Percentiles rank a stretch among this genome's conserved stretches.
Evolutionary conservation across 192 early-diverging fungal species (phyloP).

Genomic region (Chytriomyces hyalinus): DNA sequence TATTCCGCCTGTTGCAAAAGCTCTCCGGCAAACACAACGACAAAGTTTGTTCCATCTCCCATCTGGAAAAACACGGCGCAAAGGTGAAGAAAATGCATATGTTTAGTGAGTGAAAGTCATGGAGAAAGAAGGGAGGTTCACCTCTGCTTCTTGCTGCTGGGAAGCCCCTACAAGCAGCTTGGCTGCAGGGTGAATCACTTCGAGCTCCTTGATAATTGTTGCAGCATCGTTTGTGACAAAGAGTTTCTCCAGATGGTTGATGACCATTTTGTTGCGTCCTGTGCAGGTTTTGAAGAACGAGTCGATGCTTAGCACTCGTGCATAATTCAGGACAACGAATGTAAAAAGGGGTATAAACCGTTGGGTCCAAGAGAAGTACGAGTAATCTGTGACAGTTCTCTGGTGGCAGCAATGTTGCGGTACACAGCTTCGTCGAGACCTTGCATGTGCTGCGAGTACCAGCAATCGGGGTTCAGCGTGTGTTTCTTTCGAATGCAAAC

Average conservation of each 20-base stretch:
- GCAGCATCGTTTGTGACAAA: constrained; percentile 99
- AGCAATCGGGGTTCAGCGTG: not conserved
- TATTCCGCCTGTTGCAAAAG: constrained; percentile 92
- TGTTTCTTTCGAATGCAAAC: not conserved
- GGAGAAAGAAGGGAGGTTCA: constrained; percentile 30
- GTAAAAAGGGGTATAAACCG: constrained; percentile 57
- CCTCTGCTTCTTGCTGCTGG: constrained; percentile 96
- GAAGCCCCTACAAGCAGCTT: constrained; percentile 94
- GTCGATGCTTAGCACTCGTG: not conserved
- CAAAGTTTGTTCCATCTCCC: constrained; percentile 96
- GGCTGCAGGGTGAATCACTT: constrained; percentile 97
- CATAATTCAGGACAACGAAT: too few relatives aligned
- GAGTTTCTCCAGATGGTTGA: constrained; percentile 97
- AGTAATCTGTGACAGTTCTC: constrained; percentile 90
- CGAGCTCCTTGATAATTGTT: constrained; percentile 95
- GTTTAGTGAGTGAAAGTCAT: not conserved
- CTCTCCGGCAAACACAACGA: constrained; percentile 92
- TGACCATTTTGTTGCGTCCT: constrained; percentile 99
- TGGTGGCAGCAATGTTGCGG: constrained; percentile 92
- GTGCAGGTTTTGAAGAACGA: not conserved
- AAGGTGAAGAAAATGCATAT: too few relatives aligned
- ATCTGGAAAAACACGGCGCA: constrained; percentile 52
- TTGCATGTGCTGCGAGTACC: constrained; percentile 74
- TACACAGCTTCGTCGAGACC: constrained; percentile 95
- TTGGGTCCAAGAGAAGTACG: constrained; percentile 97